A percentile compares a stretch with the other conserved stretches of the same genome.
Evolutionary conservation across 208 protist genomes (phyloP).

Genomic region (Trypanosoma vivax): DNA sequence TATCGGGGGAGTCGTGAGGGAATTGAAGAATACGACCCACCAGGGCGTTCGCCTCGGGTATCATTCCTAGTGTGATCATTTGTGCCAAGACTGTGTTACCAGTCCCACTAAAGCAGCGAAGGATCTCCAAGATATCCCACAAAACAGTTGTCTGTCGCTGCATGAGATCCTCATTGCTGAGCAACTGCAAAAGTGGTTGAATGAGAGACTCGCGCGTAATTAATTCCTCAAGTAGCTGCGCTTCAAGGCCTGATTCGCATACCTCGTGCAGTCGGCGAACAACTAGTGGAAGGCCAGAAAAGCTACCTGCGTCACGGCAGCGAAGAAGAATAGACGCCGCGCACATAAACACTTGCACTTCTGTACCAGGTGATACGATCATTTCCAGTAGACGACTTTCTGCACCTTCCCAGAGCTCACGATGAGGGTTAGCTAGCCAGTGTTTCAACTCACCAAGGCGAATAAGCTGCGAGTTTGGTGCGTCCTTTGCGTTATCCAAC

Average conservation of each 20-base stretch:
- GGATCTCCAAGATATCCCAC: conserved; percentile 22
- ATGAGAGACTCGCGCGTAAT: conserved; percentile 35
- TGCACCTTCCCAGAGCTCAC: conserved; percentile 23
- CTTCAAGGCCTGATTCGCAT: conserved; percentile 9
- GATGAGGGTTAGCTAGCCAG: conserved; percentile 34
- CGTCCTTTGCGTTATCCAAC: conserved; percentile 16
- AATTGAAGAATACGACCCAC: conserved; percentile 14
- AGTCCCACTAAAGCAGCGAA: conserved; percentile 16
- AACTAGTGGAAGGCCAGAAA: conserved; percentile 14
- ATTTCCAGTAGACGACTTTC: conserved; percentile 16
- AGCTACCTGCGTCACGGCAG: not conserved
- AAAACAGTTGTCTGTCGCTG: conserved; percentile 16
- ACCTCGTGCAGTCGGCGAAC: conserved; percentile 22
- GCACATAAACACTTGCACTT: conserved; percentile 8
- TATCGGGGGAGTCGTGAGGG: conserved; percentile 2
- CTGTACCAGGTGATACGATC: not conserved
- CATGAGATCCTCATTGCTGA: conserved; percentile 18
- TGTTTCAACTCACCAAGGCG: conserved; percentile 25
- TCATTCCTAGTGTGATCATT: conserved; percentile 31
- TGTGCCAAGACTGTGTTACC: conserved; percentile 18
- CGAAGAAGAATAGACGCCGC: conserved; percentile 15
- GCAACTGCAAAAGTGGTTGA: conserved; percentile 33
- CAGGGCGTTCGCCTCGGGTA: conserved; percentile 27
- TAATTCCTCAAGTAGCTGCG: conserved; percentile 20
- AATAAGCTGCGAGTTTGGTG: conserved; percentile 15